Base-by-base conservation (phyloP, 2,329 filamentous ascomycete species). In the Pseudogymnoascus sp. region DNA sequence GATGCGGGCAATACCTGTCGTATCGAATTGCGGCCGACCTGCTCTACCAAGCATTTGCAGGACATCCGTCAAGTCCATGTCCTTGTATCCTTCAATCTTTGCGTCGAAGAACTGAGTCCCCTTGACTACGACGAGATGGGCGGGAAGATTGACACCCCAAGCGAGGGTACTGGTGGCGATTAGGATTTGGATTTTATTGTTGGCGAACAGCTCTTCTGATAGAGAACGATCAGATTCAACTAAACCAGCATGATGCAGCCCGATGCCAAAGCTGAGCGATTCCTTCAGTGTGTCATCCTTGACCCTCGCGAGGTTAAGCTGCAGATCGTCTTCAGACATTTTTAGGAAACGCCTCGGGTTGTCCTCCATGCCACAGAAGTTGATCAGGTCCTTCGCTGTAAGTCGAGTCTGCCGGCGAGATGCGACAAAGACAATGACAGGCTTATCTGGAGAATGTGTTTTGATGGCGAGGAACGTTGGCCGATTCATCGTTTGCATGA, bases 401-500 rank as follows among this genome's bases (percentile, higher is more conserved):
- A 99, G 81, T 37, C 95, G 88, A 0, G 95, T 99, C 78, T 99
- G 95, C 71, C 95, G 84, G 71, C 96, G 88, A 16, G 95, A 99
- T 2, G 95, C 92, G 5, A 99, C 95, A 71, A 99, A 99, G 0
- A 99, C 95, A 74, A 99, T 99, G 7, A 97, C 95, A 0, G 95
- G 95, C 75, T 99, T 97, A 62, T 92, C 88, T 0, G 96, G 95
- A 44, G 93, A 97, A 76, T 99, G 96, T 10, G 88, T 91, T 75
- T 99, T 97, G 75, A 99, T 95, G 0, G 95, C 95, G 34, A 97
- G 79, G 76, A 97, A 99, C 0, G 95, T 97, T 1, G 95, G 95
- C 5, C 95, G 84, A 72, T 99, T 99, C 95, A 99, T 99, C 0
- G 92, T 96, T 76, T 97, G 93, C 95, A 99, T 99, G 68, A 99